Base-by-base conservation (phyloP, 257 asterid species). In the Capsicum pubescens region DNA sequence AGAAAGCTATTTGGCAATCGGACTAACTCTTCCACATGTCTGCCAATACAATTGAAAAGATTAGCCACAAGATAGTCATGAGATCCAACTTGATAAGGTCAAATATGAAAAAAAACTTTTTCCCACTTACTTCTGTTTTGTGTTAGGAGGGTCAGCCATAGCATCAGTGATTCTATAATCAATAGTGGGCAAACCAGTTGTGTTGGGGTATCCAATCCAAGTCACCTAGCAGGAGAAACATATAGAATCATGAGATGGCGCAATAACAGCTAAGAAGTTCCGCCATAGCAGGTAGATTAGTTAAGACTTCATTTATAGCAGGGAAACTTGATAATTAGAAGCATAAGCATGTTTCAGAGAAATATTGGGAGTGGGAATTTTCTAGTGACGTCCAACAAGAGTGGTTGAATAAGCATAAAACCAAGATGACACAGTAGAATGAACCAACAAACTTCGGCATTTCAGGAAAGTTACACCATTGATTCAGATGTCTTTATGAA, bases 181-280 rank as follows among this genome's bases (percentile, higher is more conserved):
- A 87, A 97, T 90, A 83, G 96, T 90, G 82, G 97, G 99, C 91
- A 97, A 90, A 82, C 99, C 99, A 81, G 99, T 95, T 78, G 99
- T 95, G 86, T 97, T 97, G 67, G 99, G 99, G 91, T 97, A 97
- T 87, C 99, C 99, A 88, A 97, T 97, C 99, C 99, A 97, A 81
- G 99, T 97, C 82, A 94, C 99, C 99, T 97, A 87, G 46, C 32
- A 63, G 85, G 87, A 67, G 83, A 88, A 83, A 70, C 19, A 54
- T 52, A 76, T 54, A 77, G 82, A 74, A 54, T 32, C 67, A 85
- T 78, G 82, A 77, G 46, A 14, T 21, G 10, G 64, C 7, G 16
- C 56, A 46, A 46, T 77, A 77, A 26, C 50, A 77, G 82, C 50
- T 26, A 26, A 52, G 16, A 54, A 54, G 14, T 32, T 77, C 48